Evolutionary conservation across 73 alveolate genomes (phyloP).

Genomic region (Stentor roeselii): DNA sequence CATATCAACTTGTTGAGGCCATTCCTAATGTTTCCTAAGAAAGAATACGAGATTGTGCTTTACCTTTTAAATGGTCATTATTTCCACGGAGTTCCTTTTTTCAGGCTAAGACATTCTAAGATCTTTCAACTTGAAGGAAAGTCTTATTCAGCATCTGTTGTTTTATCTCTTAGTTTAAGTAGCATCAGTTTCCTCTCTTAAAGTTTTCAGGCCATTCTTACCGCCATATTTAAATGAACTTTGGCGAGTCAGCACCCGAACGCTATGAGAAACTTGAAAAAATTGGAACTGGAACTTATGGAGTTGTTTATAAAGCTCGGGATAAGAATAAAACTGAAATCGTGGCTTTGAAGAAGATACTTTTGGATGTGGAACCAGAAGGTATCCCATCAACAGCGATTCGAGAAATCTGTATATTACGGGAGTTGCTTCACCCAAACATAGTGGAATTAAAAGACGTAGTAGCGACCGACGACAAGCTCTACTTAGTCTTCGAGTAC

Average conservation of each 20-base stretch:
- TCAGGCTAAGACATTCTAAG: too few species aligned
- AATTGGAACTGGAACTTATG: constrained; percentile 93
- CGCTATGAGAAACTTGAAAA: constrained; percentile 82
- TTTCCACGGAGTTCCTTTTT: neutral
- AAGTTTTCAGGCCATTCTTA: too few species aligned
- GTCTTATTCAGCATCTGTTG: too few species aligned
- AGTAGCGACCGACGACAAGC: constrained; percentile 69
- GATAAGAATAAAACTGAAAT: constrained; percentile 72
- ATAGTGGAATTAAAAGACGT: constrained; percentile 80
- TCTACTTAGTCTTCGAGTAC: constrained; percentile 81
- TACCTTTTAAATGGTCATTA: neutral
- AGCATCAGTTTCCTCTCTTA: too few species aligned
- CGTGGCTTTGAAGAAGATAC: constrained; percentile 82
- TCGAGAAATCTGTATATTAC: constrained; percentile 86
- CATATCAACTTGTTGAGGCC: too few species aligned
- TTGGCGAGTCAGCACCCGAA: constrained; percentile 33
- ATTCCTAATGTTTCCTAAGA: too few species aligned
- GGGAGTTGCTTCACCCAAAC: constrained; percentile 88
- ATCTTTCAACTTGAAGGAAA: too few species aligned
- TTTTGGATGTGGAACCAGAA: constrained; percentile 89
- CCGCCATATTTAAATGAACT: neutral
- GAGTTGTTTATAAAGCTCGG: constrained; percentile 86
- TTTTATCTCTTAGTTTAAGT: too few species aligned
- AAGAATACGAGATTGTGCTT: neutral
- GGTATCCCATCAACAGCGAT: constrained; percentile 95